A percentile compares a stretch with the other conserved stretches of the same genome.
These are phyloP conservation scores for Melaleuca alternifolia DNA, from an alignment of 345 rosid genomes.

Conservation along the genomic window DNA sequence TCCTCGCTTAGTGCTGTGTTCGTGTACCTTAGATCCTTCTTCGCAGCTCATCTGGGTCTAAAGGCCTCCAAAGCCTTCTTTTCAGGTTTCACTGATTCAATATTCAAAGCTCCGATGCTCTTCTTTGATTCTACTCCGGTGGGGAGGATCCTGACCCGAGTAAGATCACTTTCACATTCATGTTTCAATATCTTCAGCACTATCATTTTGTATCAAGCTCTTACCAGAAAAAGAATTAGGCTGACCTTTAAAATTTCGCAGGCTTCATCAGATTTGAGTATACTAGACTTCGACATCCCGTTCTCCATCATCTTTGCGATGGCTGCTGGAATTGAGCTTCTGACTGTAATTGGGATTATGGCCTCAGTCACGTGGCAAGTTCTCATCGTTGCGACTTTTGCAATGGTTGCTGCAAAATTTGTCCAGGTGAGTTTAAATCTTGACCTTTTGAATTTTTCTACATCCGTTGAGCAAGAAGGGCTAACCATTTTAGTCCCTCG, in stretches of 20 bases:
- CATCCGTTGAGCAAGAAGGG: neutral
- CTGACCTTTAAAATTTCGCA: constrained; percentile 1
- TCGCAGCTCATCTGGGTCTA: constrained; percentile 45
- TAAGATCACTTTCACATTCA: constrained; percentile 13
- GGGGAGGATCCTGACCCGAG: constrained; percentile 67
- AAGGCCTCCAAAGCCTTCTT: constrained; percentile 64
- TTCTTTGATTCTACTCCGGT: constrained; percentile 79
- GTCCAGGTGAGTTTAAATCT: constrained; percentile 35
- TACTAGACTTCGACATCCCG: constrained; percentile 58
- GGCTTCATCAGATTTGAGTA: constrained; percentile 77
- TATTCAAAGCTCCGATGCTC: constrained; percentile 66
- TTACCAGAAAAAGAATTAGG: neutral
- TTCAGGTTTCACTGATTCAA: constrained; percentile 47
- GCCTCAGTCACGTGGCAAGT: constrained; percentile 81
- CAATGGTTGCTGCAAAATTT: constrained; percentile 35
- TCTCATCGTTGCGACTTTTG: constrained; percentile 47
- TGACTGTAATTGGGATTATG: constrained; percentile 34
- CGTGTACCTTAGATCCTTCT: constrained; percentile 29
- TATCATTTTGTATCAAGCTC: neutral
- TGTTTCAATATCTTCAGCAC: neutral
- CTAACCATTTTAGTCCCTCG: neutral
- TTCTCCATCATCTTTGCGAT: constrained; percentile 29
- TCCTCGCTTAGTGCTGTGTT: constrained; percentile 43
- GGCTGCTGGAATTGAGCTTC: constrained; percentile 27
- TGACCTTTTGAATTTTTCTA: neutral